Base-by-base conservation (phyloP, 306 rosid genomes). In the Corylus americana region DNA sequence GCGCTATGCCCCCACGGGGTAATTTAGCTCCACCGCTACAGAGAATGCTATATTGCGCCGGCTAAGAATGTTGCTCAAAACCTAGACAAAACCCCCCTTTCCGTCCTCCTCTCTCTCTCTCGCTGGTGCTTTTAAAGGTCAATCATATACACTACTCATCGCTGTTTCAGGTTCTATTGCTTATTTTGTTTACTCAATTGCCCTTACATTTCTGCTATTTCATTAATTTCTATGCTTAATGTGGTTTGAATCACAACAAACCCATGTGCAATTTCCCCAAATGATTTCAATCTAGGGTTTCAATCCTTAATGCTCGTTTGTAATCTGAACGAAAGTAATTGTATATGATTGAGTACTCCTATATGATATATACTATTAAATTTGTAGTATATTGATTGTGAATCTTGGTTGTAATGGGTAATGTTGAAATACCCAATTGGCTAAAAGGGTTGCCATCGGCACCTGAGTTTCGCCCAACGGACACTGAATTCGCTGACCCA, bases 401-500 rank as follows among this genome's bases (percentile, higher is more conserved):
- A 83, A 53, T 84, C 82, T 77, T 83, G 73, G 9, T 70, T 83
- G 82, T 71, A 83, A 96, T 96, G 99, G 97, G 92, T 81, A 81
- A 81, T 81, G 89, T 86, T 78, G 98, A 95, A 81, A 90, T 89
- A 82, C 98, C 98, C 72, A 87, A 86, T 82, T 95, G 99, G 99
- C 88, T 93, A 3, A 59, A 91, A 83, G 85, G 80, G 87, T 82
- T 95, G 91, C 97, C 98, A n/a, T 86, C 85, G 85, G 99, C 99
- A 27, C 99, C 97, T 3, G 96, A 88, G 84, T 96, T 96, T 88
- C 92, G 90, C 58, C 99, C 99, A 45, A 96, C 99, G 0, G 98
- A 93, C 63, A 93, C 98, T 3, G 99, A 95, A 85, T 96, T 96
- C 37, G 86, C 92, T 3, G 99, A 93, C 98, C 99, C 99, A 11